phyloP scores from a whole-genome alignment of 352 stramenopile species.

The Phytophthora sojae region DNA sequence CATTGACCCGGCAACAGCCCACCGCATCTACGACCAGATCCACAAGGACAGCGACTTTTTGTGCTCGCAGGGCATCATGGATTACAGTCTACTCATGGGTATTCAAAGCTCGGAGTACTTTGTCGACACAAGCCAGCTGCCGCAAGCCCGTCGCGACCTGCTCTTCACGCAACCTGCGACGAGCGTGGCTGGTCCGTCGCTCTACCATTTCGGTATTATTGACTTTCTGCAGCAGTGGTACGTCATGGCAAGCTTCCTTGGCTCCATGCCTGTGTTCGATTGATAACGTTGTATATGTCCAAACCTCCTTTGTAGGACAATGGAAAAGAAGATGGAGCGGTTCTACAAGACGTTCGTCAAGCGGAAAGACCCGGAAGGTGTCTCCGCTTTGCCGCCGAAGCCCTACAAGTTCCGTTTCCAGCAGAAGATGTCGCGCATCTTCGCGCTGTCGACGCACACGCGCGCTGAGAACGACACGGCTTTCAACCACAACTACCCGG shows the following conservation, averaged over 20 bases:
- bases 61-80: slow-evolving; percentile 92
- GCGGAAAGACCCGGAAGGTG: slow-evolving; percentile 86
- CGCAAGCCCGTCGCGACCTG: slow-evolving; percentile 60
- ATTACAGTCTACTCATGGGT: slow-evolving; percentile 93
- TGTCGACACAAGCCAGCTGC: slow-evolving; percentile 80
- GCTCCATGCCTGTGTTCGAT: slow-evolving; percentile 1
- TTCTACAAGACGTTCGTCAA: slow-evolving; percentile 93
- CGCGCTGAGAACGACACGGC: slow-evolving; percentile 68
- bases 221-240: slow-evolving; percentile 93
- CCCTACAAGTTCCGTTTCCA: slow-evolving; percentile 93
- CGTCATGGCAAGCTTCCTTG: slow-evolving; percentile 20
- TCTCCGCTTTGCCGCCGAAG: slow-evolving; percentile 89
- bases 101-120: slow-evolving; percentile 92
- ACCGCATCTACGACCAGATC: slow-evolving; percentile 90
- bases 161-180: slow-evolving; percentile 86
- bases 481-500: slow-evolving; percentile 79
- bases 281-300: slow-evolving; percentile 8
- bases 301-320: slow-evolving; percentile 57
- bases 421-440: slow-evolving; percentile 92
- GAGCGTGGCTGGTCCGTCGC: slow-evolving; percentile 85
- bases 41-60: slow-evolving; percentile 91
- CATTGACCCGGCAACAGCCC: slow-evolving; percentile 76
- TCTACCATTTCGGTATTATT: slow-evolving; percentile 94
- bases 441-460: slow-evolving; percentile 72
- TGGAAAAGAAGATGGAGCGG: slow-evolving; percentile 92